phyloP scores from a whole-genome alignment of 768 basidiomycete species.

The Coprinellus aureogranulatus region DNA sequence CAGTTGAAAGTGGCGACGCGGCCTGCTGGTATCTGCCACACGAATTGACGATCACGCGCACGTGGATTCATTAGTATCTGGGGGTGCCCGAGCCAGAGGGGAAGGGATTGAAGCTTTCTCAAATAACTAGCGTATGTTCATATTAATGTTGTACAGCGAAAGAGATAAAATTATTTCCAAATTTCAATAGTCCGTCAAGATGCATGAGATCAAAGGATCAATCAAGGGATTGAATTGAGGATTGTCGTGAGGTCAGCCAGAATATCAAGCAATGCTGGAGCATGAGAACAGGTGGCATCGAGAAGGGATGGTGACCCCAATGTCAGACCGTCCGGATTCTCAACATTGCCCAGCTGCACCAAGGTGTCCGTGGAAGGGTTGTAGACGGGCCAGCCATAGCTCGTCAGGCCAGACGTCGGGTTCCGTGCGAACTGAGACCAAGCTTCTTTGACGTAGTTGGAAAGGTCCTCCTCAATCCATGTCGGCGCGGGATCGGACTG shows the following conservation, averaged over 20 bases:
- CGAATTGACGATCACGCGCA: no score
- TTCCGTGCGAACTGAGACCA: slow-evolving; percentile 46
- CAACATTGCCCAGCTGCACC: slow-evolving; percentile 20
- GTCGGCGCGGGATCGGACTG: slow-evolving; percentile 19
- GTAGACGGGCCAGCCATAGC: slow-evolving; percentile 21
- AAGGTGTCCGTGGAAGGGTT: slow-evolving; percentile 16
- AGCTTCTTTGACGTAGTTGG: slow-evolving; percentile 33
- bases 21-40: no score
- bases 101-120: no score
- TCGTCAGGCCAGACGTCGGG: slow-evolving; percentile 26
- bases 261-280: background rate
- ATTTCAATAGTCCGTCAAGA: no score
- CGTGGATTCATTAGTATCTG: no score
- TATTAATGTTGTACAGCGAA: no score
- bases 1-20: no score
- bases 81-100: no score
- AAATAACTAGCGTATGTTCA: no score
- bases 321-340: slow-evolving; percentile 14
- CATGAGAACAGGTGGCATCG: slow-evolving; percentile 7
- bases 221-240: background rate
- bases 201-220: background rate
- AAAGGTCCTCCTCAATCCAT: slow-evolving; percentile 27
- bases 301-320: slow-evolving; percentile 10
- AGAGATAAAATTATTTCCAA: no score
- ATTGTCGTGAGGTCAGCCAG: background rate